These are phyloP conservation scores for Nemophila menziesii DNA, from an alignment of 257 asterid genomes.

Conservation along the genomic window DNA sequence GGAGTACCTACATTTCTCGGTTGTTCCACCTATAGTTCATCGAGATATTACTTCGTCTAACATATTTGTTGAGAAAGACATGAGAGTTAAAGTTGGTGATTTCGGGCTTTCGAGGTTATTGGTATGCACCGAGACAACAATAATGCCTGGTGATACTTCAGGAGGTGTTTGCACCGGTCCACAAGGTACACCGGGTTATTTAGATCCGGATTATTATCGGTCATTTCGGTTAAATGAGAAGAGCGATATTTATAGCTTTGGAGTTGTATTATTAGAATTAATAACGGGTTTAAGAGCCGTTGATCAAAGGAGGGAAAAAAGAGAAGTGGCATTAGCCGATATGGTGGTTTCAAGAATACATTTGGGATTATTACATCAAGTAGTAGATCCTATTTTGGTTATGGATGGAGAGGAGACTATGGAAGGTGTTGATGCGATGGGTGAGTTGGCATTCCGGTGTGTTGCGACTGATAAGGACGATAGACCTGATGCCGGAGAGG, in stretches of 20 bases:
- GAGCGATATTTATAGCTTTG: conserved; percentile 89
- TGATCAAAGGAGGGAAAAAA: conserved; percentile 65
- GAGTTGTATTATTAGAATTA: conserved; percentile 72
- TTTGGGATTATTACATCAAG: conserved; percentile 77
- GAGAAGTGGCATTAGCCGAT: conserved; percentile 81
- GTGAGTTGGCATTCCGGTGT: conserved; percentile 80
- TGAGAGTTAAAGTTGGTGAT: conserved; percentile 83
- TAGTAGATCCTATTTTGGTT: conserved; percentile 64
- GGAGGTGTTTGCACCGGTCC: conserved; percentile 95
- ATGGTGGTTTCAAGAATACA: conserved; percentile 86
- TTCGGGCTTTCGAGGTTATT: conserved; percentile 82
- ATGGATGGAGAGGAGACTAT: conserved; percentile 49
- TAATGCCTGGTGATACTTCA: conserved; percentile 27
- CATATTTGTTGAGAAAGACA: conserved; percentile 72
- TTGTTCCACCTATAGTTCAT: conserved; percentile 76
- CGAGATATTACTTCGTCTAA: conserved; percentile 80
- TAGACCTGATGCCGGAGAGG: conserved; percentile 79
- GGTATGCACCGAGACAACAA: conserved; percentile 38
- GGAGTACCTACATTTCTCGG: conserved; percentile 77
- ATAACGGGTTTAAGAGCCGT: conserved; percentile 88
- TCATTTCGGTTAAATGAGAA: conserved; percentile 79
- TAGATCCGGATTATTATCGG: conserved; percentile 78
- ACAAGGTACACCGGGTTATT: conserved; percentile 90
- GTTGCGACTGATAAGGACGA: conserved; percentile 82
- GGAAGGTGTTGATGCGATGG: conserved; percentile 65